These are phyloP conservation scores for Kwoniella heveanensis DNA, from an alignment of 768 basidiomycete genomes.

Conservation along the genomic window DNA sequence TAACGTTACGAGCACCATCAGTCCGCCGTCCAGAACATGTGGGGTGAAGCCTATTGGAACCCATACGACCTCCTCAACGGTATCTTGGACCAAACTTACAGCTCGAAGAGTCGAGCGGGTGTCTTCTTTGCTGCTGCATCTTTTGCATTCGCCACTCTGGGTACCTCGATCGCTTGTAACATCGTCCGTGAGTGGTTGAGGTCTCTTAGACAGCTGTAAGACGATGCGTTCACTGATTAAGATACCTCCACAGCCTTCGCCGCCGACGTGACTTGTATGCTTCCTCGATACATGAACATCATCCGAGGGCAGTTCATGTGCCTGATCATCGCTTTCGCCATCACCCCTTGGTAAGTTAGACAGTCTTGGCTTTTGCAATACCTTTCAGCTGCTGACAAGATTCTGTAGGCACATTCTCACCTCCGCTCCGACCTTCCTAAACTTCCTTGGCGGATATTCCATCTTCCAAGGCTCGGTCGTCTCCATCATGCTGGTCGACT, in stretches of 20 bases:
- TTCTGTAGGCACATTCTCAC: slow-evolving; percentile 30
- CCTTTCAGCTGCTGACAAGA: not conserved
- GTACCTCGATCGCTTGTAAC: slow-evolving; percentile 35
- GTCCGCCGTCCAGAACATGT: slow-evolving; percentile 34
- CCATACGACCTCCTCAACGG: slow-evolving; percentile 35
- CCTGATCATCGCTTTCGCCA: slow-evolving; percentile 28
- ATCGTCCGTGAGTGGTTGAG: slow-evolving; percentile 25
- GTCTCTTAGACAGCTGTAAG: not conserved
- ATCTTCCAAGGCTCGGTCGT: slow-evolving; percentile 35
- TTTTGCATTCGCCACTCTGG: slow-evolving; percentile 30
- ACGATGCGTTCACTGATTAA: not conserved
- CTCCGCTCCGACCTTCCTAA: slow-evolving; percentile 33
- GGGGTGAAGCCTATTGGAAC: slow-evolving; percentile 38
- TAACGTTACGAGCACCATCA: not conserved
- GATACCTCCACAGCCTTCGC: slow-evolving; percentile 23
- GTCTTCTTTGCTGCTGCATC: slow-evolving; percentile 29
- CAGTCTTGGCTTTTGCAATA: too few relatives aligned
- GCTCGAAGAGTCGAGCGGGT: slow-evolving; percentile 23
- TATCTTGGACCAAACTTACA: slow-evolving; percentile 30
- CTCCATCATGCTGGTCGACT: slow-evolving; percentile 38
- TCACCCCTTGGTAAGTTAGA: slow-evolving; percentile 31
- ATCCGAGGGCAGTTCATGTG: slow-evolving; percentile 31
- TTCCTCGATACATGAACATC: slow-evolving; percentile 40
- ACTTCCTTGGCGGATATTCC: slow-evolving; percentile 35
- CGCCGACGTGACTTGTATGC: slow-evolving; percentile 33